Base-by-base conservation (phyloP, 2,329 filamentous ascomycete genomes). In the Verticillium nonalfalfae region DNA sequence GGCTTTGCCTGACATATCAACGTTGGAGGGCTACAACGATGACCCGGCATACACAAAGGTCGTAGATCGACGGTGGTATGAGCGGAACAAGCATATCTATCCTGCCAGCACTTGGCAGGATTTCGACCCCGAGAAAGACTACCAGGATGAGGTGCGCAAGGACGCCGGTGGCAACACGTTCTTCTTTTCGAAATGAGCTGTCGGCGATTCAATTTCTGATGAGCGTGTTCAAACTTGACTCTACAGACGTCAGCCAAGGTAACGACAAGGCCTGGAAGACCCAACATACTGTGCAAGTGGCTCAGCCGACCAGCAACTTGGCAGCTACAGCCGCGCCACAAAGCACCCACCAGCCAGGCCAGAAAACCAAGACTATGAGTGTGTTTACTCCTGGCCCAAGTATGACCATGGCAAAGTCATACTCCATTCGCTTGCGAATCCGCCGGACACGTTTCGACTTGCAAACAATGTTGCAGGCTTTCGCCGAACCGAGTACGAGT, bases 81-180 rank as follows among this genome's bases (percentile, higher is more conserved):
- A 97, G 79, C 86, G 88, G 70, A 97, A 98, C 74, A 99, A 98
- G 76, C 95, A 99, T 75, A 98, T 99, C 62, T 99, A 94, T 73
- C 95, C 95, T 0, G 94, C 94, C 21, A 98, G 91, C 72, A 85
- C 94, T 56, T 99, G 95, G 95, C 91, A 93, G 68, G 90, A 96
- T 65, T 99, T 96, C 73, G 93, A 97, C 67, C 90, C 93, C 0
- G 91, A 91, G 64, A 91, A 90, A 74, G 90, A 97, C 69, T 96
- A 96, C 77, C 84, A 86, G 70, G 83, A 81, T 66, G 86, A 91
- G 67, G 85, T 93, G 45, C 85, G 91, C 68, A 90, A 92, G 70
- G 95, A 99, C 76, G 84, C 85, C 13, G 88, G 92, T 60, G 95
- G 95, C 13, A 99, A 99, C 75, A 87, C 91, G 0, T 97, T 97